A percentile compares a stretch with the other conserved stretches of the same genome.
Evolutionary conservation across 768 basidiomycete species (phyloP).

Genomic region (Lanmaoa rubissima): DNA sequence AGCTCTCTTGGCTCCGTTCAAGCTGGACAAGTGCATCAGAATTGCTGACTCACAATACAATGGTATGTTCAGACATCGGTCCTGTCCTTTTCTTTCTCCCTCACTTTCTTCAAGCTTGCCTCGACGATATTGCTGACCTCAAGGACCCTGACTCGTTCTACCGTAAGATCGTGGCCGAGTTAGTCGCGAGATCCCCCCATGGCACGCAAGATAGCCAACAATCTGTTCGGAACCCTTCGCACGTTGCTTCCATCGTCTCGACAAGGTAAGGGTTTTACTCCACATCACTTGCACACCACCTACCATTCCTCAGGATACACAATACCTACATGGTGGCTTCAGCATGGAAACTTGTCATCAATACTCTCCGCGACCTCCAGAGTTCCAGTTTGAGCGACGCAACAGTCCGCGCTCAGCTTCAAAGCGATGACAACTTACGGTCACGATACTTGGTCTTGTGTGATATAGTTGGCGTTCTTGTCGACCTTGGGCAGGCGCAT

Average conservation of each 20-base stretch:
- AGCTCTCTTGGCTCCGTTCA: conserved; percentile 64
- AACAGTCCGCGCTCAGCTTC: conserved; percentile 52
- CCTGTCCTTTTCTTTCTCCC: background rate
- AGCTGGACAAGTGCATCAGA: conserved; percentile 57
- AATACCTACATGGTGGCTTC: conserved; percentile 82
- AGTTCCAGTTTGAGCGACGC: conserved; percentile 53
- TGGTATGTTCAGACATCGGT: conserved; percentile 41
- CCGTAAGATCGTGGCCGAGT: conserved; percentile 53
- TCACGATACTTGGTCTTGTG: conserved; percentile 61
- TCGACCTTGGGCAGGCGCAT: conserved; percentile 58
- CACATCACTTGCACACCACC: background rate
- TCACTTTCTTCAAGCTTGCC: conserved; percentile 45
- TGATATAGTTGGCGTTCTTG: conserved; percentile 59
- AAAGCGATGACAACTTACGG: conserved; percentile 48
- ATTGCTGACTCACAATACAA: conserved; percentile 74
- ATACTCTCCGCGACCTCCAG: conserved; percentile 55
- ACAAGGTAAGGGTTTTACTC: conserved; percentile 44
- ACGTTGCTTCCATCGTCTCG: conserved; percentile 57
- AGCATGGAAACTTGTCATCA: conserved; percentile 72
- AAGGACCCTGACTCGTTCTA: conserved; percentile 65
- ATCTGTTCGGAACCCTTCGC: conserved; percentile 42
- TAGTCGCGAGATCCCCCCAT: conserved; percentile 47
- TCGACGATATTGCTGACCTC: conserved; percentile 68
- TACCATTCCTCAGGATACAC: conserved; percentile 55
- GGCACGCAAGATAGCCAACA: conserved; percentile 25